phyloP scores from a whole-genome alignment of 2,329 filamentous ascomycete species.

The Colletotrichum sp. region DNA sequence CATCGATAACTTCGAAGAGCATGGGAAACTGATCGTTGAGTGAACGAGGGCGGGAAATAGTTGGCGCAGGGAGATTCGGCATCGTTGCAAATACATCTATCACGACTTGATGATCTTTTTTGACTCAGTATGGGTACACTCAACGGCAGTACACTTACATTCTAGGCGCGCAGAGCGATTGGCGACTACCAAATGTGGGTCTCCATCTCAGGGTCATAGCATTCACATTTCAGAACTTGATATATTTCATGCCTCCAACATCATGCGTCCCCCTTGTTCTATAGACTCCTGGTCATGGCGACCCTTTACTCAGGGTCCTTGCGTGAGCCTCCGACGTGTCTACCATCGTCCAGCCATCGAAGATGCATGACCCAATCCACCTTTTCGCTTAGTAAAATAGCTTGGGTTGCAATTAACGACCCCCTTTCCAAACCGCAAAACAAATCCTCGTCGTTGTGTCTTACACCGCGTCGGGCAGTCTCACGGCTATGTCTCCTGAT shows the following conservation, averaged over 20 bases:
- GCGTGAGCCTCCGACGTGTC: neutral
- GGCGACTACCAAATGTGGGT: neutral
- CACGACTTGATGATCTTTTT: neutral
- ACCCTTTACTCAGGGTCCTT: neutral
- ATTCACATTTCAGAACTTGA: neutral
- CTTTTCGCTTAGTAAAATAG: neutral
- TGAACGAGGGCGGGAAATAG: neutral
- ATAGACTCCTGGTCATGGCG: neutral
- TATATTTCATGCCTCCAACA: neutral
- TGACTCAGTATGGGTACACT: neutral
- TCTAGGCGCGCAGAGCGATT: neutral
- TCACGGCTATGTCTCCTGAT: conserved; percentile 93
- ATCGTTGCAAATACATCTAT: neutral
- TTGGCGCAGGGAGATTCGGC: neutral
- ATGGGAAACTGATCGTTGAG: neutral
- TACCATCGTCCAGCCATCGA: neutral
- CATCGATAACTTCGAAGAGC: conserved; percentile 31
- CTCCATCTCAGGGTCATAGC: neutral
- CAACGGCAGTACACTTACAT: neutral
- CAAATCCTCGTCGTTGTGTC: neutral
- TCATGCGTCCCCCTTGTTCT: neutral
- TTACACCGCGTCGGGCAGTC: conserved; percentile 88
- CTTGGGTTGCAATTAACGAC: neutral
- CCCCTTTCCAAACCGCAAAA: neutral
- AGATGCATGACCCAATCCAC: neutral